A percentile compares a stretch with the other conserved stretches of the same genome.
Evolutionary conservation across 2,329 filamentous ascomycete genomes (phyloP).

Genomic region (Apiospora marii): DNA sequence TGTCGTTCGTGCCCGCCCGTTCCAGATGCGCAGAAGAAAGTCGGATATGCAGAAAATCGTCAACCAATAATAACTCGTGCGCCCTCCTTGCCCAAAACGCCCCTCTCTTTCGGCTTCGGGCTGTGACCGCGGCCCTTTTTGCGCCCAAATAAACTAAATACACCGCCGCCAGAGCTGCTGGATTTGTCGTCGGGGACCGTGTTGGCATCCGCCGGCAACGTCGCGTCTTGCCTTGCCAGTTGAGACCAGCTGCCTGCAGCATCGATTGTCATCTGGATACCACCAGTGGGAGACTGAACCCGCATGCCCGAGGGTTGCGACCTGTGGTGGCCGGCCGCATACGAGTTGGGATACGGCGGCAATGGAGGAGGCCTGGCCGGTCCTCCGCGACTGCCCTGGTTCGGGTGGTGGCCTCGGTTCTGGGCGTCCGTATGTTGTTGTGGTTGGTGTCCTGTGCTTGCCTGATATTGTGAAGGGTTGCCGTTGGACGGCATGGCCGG

Average conservation of each 20-base stretch:
- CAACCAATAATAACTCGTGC: slow-evolving; percentile 82
- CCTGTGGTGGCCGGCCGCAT: slow-evolving; percentile 53
- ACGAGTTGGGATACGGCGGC: slow-evolving; percentile 58
- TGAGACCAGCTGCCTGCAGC: slow-evolving; percentile 92
- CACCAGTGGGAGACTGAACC: slow-evolving; percentile 80
- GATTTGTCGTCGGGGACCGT: slow-evolving; percentile 59
- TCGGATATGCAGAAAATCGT: slow-evolving; percentile 31
- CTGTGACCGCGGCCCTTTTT: slow-evolving; percentile 92
- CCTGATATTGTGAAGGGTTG: slow-evolving; percentile 22
- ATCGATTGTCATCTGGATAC: slow-evolving; percentile 90
- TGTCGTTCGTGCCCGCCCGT: slow-evolving; percentile 18
- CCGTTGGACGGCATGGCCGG: slow-evolving; percentile 24
- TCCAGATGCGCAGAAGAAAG: slow-evolving; percentile 19
- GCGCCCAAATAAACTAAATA: slow-evolving; percentile 87
- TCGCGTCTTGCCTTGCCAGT: slow-evolving; percentile 83
- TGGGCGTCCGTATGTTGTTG: slow-evolving; percentile 21
- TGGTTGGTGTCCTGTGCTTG: slow-evolving; percentile 21
- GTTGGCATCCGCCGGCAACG: slow-evolving; percentile 72
- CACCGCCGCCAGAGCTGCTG: slow-evolving; percentile 73
- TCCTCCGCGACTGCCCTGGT: slow-evolving; percentile 9
- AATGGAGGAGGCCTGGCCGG: slow-evolving; percentile 35
- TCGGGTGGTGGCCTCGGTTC: slow-evolving; percentile 23
- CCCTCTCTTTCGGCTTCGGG: slow-evolving; percentile 92
- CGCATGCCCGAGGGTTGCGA: slow-evolving; percentile 69
- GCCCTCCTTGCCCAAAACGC: slow-evolving; percentile 93